Percentiles rank a stretch among this genome's conserved stretches.
Conservation (phyloP, 371 early-diverging fungal species). For the Conidiobolus incongruus region DNA sequence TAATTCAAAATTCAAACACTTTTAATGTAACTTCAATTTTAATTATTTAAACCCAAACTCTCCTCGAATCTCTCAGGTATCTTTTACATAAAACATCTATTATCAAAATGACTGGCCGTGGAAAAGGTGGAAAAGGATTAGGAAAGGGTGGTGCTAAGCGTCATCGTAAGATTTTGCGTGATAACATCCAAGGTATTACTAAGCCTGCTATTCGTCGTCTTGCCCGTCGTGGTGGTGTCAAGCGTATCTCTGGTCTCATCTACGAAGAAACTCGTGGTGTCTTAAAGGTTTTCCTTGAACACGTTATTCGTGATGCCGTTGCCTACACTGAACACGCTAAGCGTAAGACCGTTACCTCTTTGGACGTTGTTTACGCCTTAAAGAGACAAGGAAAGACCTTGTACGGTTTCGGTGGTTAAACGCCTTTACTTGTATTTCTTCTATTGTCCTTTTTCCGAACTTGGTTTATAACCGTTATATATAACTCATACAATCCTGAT, state of each 20-base stretch:
- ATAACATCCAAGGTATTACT: slow-evolving; percentile 97
- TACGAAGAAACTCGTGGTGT: slow-evolving; percentile 97
- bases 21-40: too few relatives aligned
- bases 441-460: too few relatives aligned
- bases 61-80: too few relatives aligned
- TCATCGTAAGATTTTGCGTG: slow-evolving; percentile 97
- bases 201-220: slow-evolving; percentile 99
- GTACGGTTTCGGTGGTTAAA: slow-evolving; percentile 24
- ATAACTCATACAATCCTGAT: too few relatives aligned
- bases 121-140: slow-evolving; percentile 94
- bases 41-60: too few relatives aligned
- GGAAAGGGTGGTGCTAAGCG: slow-evolving; percentile 97
- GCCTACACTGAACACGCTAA: slow-evolving; percentile 99
- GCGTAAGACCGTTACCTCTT: slow-evolving; percentile 97
- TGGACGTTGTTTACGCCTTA: slow-evolving; percentile 23
- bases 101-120: slow-evolving; percentile 33
- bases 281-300: slow-evolving; percentile 93
- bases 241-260: slow-evolving; percentile 98
- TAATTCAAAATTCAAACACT: too few relatives aligned
- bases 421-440: not conserved
- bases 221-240: slow-evolving; percentile 99
- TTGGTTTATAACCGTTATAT: too few relatives aligned
- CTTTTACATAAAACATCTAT: too few relatives aligned
- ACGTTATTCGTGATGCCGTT: slow-evolving; percentile 94
- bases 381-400: slow-evolving; percentile 85